Evolutionary conservation across 345 rosid species (phyloP), one percentile per base, ranked within the genome.

Genomic region (Salix exigua): DNA sequence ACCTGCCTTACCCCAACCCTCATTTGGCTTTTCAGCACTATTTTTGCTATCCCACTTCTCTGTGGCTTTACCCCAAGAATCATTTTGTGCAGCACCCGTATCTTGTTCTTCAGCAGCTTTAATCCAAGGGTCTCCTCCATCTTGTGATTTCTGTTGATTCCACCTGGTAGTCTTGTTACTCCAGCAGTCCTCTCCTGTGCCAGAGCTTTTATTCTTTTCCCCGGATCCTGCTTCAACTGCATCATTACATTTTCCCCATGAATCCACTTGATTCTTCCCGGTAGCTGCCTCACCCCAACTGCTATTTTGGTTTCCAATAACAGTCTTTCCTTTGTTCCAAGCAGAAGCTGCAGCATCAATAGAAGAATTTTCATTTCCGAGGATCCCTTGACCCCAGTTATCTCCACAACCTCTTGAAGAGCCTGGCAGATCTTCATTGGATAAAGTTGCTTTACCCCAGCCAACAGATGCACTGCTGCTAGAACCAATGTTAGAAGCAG

Each of bases 391-490:
- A 73, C 76, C 83, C 90, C 89, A 88, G 69, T 55, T 81, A 53
- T 71, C 79, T 75, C 66, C 79, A 70, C 76, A 71, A 53, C 62
- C 78, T 28, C 63, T 79, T 6, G 76, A 81, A 73, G 82, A 72
- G 62, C 69, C 75, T 23, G 74, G 70, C 9, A 74, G 72, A 81
- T 68, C 81, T 64, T 72, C 82, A 78, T 53, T 72, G 21, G 80
- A 53, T 68, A 38, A 42, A 66, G 37, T 48, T 71, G 83, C 68
- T 82, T 90, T 88, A 78, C 89, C 91, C 87, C 86, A 87, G 81
- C 83, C 83, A 48, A 66, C 87, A 72, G 85, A 79, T 62, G 82
- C 71, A 79, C 77, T 74, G 55, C 73, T 75, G 44, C 83, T 70
- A 75, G 86, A 72, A 69, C 73, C 83, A 74, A 77, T 58, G 46